Conservation (phyloP, 495 filamentous ascomycete species). For the Lophiostoma macrostomum region DNA sequence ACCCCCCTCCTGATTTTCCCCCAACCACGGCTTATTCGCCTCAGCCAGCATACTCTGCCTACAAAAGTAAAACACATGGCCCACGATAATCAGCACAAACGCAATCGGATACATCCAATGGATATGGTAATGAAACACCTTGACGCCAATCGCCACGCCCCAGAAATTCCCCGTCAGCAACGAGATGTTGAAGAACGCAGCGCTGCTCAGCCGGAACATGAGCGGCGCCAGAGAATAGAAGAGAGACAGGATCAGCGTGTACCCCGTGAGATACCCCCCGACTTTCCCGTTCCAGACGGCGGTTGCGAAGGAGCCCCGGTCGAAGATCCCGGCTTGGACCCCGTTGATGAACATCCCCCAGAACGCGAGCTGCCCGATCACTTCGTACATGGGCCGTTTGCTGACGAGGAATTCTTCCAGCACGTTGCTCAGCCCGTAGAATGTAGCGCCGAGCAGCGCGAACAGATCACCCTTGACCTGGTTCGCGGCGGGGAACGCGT, state of each 20-base stretch:
- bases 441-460: conserved; percentile 79
- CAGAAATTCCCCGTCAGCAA: conserved; percentile 95
- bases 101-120: conserved; percentile 94
- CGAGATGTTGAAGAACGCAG: conserved; percentile 95
- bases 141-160: conserved; percentile 86
- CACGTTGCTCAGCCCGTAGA: conserved; percentile 88
- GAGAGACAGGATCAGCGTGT: conserved; percentile 70
- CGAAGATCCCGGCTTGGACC: conserved; percentile 84
- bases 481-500: conserved; percentile 60
- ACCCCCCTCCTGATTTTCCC: conserved; percentile 76
- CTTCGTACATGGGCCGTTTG: conserved; percentile 85
- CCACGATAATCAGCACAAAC: conserved; percentile 84
- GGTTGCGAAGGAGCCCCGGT: conserved; percentile 63
- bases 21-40: conserved; percentile 91
- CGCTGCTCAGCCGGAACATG: conserved; percentile 79
- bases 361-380: conserved; percentile 84
- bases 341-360: conserved; percentile 92
- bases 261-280: conserved; percentile 79
- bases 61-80: conserved; percentile 78
- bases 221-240: conserved; percentile 89
- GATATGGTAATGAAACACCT: conserved; percentile 75
- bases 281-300: conserved; percentile 68
- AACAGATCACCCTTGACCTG: conserved; percentile 92
- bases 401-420: conserved; percentile 90
- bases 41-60: conserved; percentile 78